These are phyloP conservation scores for Apophysomyces elegans DNA, from an alignment of 371 early-diverging fungal species.

Conservation along the genomic window DNA sequence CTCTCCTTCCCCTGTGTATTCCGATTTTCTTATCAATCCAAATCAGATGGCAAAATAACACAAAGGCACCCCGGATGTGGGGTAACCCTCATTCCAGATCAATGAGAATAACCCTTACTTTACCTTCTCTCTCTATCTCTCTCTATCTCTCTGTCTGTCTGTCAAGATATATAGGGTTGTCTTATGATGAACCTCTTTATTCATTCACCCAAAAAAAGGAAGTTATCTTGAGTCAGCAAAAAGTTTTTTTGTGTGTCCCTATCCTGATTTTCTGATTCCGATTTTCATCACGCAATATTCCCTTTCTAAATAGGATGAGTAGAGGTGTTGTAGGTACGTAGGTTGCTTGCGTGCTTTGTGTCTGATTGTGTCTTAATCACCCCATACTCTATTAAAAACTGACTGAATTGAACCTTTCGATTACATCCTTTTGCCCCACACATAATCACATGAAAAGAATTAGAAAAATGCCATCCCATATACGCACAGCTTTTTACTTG, in stretches of 20 bases:
- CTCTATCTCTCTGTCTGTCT: no score
- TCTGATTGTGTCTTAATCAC: background rate
- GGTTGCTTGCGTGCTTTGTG: no score
- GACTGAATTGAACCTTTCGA: slow-evolving; percentile 1
- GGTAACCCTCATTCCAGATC: slow-evolving; percentile 10
- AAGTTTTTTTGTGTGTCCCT: background rate
- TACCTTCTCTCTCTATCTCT: background rate
- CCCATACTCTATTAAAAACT: background rate
- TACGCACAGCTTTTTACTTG: slow-evolving; percentile 6
- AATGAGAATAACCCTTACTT: background rate
- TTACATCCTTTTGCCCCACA: background rate
- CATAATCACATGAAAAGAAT: slow-evolving; percentile 4
- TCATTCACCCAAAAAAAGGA: no score
- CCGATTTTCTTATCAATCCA: slow-evolving; percentile 11
- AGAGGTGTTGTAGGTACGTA: no score
- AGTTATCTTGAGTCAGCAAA: slow-evolving; percentile 4
- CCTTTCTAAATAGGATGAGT: slow-evolving; percentile 4
- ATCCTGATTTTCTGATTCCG: slow-evolving; percentile 10
- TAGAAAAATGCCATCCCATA: slow-evolving; percentile 8
- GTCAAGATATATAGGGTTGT: no score
- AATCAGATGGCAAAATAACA: slow-evolving; percentile 5
- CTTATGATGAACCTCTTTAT: no score
- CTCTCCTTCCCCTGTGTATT: background rate
- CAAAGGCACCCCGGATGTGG: slow-evolving; percentile 9
- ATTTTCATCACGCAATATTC: slow-evolving; percentile 10